phyloP scores from a whole-genome alignment of 2,329 filamentous ascomycete species.

The Nothopassalora personata region DNA sequence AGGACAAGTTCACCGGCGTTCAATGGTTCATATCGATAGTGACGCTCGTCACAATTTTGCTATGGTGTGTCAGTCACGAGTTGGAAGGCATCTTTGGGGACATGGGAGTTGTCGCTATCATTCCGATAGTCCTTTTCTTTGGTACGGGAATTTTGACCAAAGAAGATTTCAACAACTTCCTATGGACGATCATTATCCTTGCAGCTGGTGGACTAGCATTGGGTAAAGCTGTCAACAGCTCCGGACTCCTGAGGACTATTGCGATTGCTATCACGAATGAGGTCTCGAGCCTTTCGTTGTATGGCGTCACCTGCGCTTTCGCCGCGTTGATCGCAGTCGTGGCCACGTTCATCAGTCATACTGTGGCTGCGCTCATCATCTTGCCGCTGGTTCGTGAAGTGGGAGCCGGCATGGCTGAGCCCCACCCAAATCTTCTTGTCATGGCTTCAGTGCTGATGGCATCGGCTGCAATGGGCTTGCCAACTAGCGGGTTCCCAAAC shows the following conservation, averaged over 20 bases:
- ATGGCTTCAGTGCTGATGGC: conserved; percentile 97
- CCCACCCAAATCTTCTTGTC: conserved; percentile 88
- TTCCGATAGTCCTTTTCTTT: conserved; percentile 93
- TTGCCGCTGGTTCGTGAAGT: conserved; percentile 85
- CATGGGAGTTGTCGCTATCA: conserved; percentile 97
- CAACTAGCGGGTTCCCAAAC: conserved; percentile 94
- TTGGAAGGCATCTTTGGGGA: conserved; percentile 85
- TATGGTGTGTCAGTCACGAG: conserved; percentile 92
- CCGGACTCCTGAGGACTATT: conserved; percentile 83
- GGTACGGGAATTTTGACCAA: conserved; percentile 94
- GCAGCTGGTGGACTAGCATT: conserved; percentile 88
- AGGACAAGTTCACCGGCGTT: conserved; percentile 77
- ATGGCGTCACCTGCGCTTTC: conserved; percentile 82
- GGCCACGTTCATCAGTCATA: conserved; percentile 96
- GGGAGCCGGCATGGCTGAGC: conserved; percentile 76
- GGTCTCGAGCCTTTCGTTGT: conserved; percentile 75
- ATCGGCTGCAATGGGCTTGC: conserved; percentile 92
- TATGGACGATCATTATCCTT: conserved; percentile 99
- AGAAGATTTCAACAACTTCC: conserved; percentile 99
- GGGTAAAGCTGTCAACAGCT: conserved; percentile 90
- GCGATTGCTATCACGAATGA: conserved; percentile 67
- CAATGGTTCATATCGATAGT: conserved; percentile 90
- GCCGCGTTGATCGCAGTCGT: conserved; percentile 79
- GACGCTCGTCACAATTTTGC: conserved; percentile 74
- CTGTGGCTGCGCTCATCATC: conserved; percentile 91